Base-by-base conservation (phyloP, 371 early-diverging fungal species). In the Syncephalis plumigaleata region DNA sequence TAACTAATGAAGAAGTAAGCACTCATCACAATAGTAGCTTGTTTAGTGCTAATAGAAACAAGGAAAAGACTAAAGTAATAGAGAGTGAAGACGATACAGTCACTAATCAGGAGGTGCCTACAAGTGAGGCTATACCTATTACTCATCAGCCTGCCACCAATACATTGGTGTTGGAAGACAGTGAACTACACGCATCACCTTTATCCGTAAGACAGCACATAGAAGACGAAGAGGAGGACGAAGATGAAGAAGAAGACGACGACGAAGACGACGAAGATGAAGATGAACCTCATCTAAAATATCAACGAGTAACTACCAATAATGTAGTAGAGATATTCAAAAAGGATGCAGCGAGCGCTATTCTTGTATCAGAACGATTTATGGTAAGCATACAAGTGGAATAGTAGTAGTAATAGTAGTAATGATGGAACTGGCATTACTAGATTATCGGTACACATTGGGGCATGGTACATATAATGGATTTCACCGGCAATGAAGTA, bases 401-500 rank as follows among this genome's bases (percentile, higher is more conserved):
- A 40, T 21, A 8, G 8, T 40, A 21, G n/a, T n/a, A 18, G 8
- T 8, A 21, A 5, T 40, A 18, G 8, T 15, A 21, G 8, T 5
- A 40, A 15, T 3, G 4, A 21, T 16, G n/a, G n/a, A n/a, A n/a
- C n/a, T n/a, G n/a, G n/a, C n/a, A 40, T 21, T 5, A 16, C n/a
- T 55, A 85, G 88, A 86, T 79, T 15, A 61, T 94, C n/a, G 96
- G 95, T 23, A 95, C 96, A 5, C 91, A 95, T 55, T 82, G 88
- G 75, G 96, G 97, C 44, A 68, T 72, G 26, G 78, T 96, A 9
- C 77, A 87, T 48, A 75, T 95, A 45, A 68, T 94, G 39, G 97
- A 96, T 60, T 79, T 89, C 48, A 79, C 81, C 37, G 97, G 97
- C 46, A 91, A 88, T 51, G 66, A 77, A 18, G 76, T 88, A 25